Evolutionary conservation across 2,329 filamentous ascomycete genomes (phyloP).

Genomic region (Fusarium protoensiforme): DNA sequence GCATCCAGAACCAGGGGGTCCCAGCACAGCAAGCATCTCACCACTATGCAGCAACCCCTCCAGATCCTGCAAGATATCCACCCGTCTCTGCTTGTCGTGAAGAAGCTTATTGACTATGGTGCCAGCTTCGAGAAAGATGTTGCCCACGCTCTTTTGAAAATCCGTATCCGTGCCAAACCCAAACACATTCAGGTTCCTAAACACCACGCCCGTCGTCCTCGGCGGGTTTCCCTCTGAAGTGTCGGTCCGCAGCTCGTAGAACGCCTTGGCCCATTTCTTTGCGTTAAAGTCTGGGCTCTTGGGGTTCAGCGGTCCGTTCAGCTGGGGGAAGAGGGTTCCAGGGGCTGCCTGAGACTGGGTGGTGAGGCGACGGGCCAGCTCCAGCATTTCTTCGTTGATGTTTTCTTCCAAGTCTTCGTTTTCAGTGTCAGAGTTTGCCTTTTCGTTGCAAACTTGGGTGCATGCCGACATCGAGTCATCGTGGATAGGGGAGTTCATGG

Average conservation of each 20-base stretch:
- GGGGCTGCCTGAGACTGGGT: conserved; percentile 39
- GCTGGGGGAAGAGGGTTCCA: conserved; percentile 42
- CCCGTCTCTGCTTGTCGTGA: conserved; percentile 61
- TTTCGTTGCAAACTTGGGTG: conserved; percentile 29
- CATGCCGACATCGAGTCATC: conserved; percentile 26
- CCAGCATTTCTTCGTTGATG: conserved; percentile 34
- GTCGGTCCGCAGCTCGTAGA: conserved; percentile 40
- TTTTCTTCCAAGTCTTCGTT: conserved; percentile 6
- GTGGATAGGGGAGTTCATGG: background rate
- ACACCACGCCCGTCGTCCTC: conserved; percentile 44
- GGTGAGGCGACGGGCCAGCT: conserved; percentile 45
- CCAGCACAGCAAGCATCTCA: conserved; percentile 78
- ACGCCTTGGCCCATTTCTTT: conserved; percentile 56
- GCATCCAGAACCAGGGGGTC: conserved; percentile 76
- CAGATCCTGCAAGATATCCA: conserved; percentile 73
- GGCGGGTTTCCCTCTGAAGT: conserved; percentile 40
- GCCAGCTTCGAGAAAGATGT: conserved; percentile 37
- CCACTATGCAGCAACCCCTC: conserved; percentile 74
- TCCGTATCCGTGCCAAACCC: conserved; percentile 44
- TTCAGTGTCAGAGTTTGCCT: conserved; percentile 6
- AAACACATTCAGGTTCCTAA: conserved; percentile 41
- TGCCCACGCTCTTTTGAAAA: conserved; percentile 45
- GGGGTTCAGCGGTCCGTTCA: conserved; percentile 50
- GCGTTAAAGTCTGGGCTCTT: conserved; percentile 53
- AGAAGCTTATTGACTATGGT: conserved; percentile 24